Base-by-base conservation (phyloP, 768 basidiomycete species). In the Pilatotrama ljubarskyi region DNA sequence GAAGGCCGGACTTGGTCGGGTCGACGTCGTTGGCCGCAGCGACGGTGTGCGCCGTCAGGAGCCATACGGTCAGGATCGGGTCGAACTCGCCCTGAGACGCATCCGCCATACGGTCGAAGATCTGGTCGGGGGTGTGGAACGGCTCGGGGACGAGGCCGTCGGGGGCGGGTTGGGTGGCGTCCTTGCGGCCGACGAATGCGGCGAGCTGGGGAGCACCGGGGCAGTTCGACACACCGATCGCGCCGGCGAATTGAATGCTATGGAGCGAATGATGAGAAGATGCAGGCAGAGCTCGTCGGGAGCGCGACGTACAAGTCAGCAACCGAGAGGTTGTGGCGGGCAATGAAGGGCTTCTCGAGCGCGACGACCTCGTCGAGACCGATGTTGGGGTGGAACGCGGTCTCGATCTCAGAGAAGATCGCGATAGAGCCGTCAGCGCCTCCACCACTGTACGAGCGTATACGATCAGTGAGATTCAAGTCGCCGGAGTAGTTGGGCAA, bases 391-490 rank as follows among this genome's bases (percentile, higher is more conserved):
- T 69, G 66, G 68, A 77, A 82, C 5, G 64, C 58, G 11, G 73
- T 68, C 63, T 82, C 81, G 40, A 75, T 74, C 10, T 73, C 70
- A 29, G 67, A 64, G 67, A 83, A 82, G 5, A 71, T 70, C 54
- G 80, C 72, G 59, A 82, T 75, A 3, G 80, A 82, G 24, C 80
- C 82, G 57, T 83, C 81, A 38, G 70, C 72, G 14, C 72, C 72
- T 41, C 66, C 68, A 48, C 72, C 69, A 25, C 59, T 65, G 51
- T 20, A 22, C 24, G 15, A 18, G 4, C 10, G 20, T 18, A 13
- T 15, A 10, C 11, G 10, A 4, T 61, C 2, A 53, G 29, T 36
- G 7, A 5, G 20, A 1, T 11, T 10, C 0, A 37, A n/a, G 36
- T 2, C 14, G 5, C 0, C n/a, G 37, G 29, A 15, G 5, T 20